These are phyloP conservation scores for Trichomonas gallinae DNA, from an alignment of 208 protist species.

Conservation along the genomic window DNA sequence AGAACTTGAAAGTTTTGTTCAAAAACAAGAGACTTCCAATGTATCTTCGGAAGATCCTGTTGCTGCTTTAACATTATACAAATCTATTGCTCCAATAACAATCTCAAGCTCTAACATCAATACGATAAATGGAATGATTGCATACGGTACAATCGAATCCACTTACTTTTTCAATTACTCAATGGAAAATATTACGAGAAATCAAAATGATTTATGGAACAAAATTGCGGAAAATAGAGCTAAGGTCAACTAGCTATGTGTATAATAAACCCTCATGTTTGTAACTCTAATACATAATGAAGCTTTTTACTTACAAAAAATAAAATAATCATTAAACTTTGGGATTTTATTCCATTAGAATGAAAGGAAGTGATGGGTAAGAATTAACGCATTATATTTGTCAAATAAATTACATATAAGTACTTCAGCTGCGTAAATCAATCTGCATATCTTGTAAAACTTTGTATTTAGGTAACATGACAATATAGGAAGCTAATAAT, in stretches of 20 bases:
- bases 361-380: too few relatives aligned
- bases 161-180: neutral
- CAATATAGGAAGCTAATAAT: too few relatives aligned
- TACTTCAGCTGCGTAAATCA: too few relatives aligned
- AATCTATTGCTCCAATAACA: neutral
- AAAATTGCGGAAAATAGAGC: neutral
- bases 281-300: too few relatives aligned
- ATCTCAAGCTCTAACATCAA: neutral
- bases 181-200: neutral
- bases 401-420: too few relatives aligned
- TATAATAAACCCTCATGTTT: too few relatives aligned
- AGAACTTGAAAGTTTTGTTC: neutral
- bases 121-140: neutral
- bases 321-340: too few relatives aligned
- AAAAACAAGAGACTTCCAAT: neutral
- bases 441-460: too few relatives aligned
- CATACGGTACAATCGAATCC: neutral
- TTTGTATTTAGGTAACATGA: too few relatives aligned
- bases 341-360: too few relatives aligned
- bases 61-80: neutral
- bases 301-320: too few relatives aligned
- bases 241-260: neutral
- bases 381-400: too few relatives aligned
- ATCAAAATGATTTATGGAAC: neutral
- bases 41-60: neutral